Evolutionary conservation across 306 rosid species (phyloP), one percentile per base, ranked within the genome.

Genomic region (Cercis canadensis): DNA sequence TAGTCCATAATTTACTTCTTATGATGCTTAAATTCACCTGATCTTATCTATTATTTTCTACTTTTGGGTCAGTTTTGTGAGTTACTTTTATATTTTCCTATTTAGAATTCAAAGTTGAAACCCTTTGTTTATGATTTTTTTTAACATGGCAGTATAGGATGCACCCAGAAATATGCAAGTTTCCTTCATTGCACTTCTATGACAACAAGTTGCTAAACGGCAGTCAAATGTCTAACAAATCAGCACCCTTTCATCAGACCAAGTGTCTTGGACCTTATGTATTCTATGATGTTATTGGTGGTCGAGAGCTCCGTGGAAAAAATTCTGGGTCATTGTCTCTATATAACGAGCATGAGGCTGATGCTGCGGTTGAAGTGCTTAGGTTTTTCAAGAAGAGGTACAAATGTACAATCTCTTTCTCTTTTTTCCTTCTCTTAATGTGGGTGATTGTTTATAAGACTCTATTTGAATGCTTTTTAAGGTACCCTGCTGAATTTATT

Each of bases 161-260:
- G 98, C 96, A 93, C 76, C 97, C 98, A 29, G 97, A 90, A 78
- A 93, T 93, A 77, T 88, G 96, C 84, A 82, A 41, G 77, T 93
- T 93, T 78, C 98, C 98, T 63, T 90, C 98, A 51, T 37, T 79
- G 84, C 98, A 93, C 76, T 93, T 93, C 70, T 93, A 93, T 79
- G 96, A 93, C 67, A 78, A 85, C 75, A 88, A 90, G 62, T 82
- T 93, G 81, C 85, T 90, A 58, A 93, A 87, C 78, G 98, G 98
- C 17, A 80, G 80, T 63, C 71, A 77, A 70, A 87, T 90, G 82
- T 86, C 88, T 51, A 65, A 77, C 81, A 90, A 93, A 77, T 77
- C 88, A 71, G 90, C 96, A 34, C 79, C 86, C 58, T 93, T 93
- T 86, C 97, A 93, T 63, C 80, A 87, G 82, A 87, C 87, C 31